Base-by-base conservation (phyloP, 2,329 filamentous ascomycete genomes). In the Colletotrichum godetiae region DNA sequence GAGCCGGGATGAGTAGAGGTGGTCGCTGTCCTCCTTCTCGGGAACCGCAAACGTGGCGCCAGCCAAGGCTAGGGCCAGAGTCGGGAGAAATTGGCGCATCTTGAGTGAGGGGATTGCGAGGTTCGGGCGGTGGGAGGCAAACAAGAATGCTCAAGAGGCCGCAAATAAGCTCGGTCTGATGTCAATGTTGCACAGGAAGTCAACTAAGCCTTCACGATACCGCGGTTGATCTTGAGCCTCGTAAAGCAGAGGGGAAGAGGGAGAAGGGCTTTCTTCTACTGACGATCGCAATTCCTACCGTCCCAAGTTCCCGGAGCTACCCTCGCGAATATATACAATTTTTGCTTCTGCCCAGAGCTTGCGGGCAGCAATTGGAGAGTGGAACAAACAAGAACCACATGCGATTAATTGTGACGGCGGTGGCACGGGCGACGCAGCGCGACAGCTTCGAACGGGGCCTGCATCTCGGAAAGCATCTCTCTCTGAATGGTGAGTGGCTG, bases 1-100 rank as follows among this genome's bases (percentile, higher is more conserved):
- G 53, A 88, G 76, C 42, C 85, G 85, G 75, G 82, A 82, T 80
- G 87, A 89, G 77, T 86, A 83, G 31, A 90, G 82, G 13, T 83
- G 83, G 77, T 89, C 87, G 67, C 87, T 85, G 53, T 82, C 82
- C 31, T 75, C 63, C 27, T 75, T 78, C 61, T 68, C 69, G 33
- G 80, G 77, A n/a, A 76, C 79, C 35, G 80, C 77, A n/a, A 79
- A 75, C 3, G 76, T 76, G 55, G 82, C 65, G 24, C 79, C 78
- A 58, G 76, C 79, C 33, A 78, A 66, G 29, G 77, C 72, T 57
- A 80, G 68, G 5, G 76, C 69, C 57, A 75, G 37, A 7, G 68
- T 29, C 27, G 68, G n/a, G 27, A 74, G 31, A 49, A 62, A 62
- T 22, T 62, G 62, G 15, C 72, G 72, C 72, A 74, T 74, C 5